Evolutionary conservation across 352 stramenopile genomes (phyloP), one percentile per base, ranked within the genome.

Genomic region (Halophytophthora batemanensis): DNA sequence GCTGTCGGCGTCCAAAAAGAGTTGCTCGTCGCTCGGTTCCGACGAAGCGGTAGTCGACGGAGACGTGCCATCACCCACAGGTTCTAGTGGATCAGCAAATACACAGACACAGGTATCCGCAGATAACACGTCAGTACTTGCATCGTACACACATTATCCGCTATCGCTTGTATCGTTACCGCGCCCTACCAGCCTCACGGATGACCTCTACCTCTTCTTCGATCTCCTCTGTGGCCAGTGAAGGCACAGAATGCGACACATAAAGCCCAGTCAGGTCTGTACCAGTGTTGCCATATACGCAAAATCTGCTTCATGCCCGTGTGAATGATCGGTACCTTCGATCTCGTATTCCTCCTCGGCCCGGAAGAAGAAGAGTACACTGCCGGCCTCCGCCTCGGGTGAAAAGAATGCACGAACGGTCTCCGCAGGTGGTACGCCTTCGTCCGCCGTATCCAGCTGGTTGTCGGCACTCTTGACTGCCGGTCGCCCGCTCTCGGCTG

Each of bases 121-220:
- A 4, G 28, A 29, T 5, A 31, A 3, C 7, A 21, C 15, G 19
- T 25, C 17, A 45, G 39, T 28, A 33, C n/a, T n/a, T 29, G 12
- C 18, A 47, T 6, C 34, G 40, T 45, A n/a, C 17, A 15, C 14
- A 31, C 18, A 28, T 22, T 28, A 25, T 44, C 7, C 21, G 5
- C 15, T 42, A 42, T 44, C 15, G 33, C n/a, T 31, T 14, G 23
- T 25, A 36, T 0, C 3, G 38, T 19, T 25, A 7, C 73, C 59
- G 54, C 64, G 48, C 42, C 3, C 42, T 33, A 2, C 62, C 57
- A 2, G 68, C 69, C 63, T 75, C 64, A 40, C 48, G 43, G 1
- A 69, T 55, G 22, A 86, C 58, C 45, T 94, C 79, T 8, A 94
- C 76, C 42, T 91, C 76, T 64, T 94, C 79, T 45, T 92, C 81